phyloP scores from a whole-genome alignment of 2,329 filamentous ascomycete genomes.

The Thelonectria olida region DNA sequence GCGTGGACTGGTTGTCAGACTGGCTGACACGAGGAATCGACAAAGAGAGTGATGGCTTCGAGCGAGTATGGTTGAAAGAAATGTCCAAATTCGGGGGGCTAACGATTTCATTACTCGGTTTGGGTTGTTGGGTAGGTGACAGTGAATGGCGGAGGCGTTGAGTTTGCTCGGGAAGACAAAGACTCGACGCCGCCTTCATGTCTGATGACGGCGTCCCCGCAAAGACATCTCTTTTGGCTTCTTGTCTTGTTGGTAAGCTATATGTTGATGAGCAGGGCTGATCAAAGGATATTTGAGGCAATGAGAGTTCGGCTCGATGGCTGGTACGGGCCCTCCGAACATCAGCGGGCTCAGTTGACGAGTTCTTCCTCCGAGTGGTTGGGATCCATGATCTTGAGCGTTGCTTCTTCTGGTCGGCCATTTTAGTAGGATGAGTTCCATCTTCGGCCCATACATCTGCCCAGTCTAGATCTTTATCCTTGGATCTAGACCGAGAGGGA shows the following conservation, averaged over 20 bases:
- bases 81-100: slow-evolving; percentile 12
- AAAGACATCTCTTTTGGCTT: slow-evolving; percentile 46
- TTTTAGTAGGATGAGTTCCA: slow-evolving; percentile 30
- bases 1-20: slow-evolving; percentile 13
- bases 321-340: slow-evolving; percentile 50
- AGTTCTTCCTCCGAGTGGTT: slow-evolving; percentile 27
- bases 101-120: slow-evolving; percentile 31
- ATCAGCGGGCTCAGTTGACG: slow-evolving; percentile 32
- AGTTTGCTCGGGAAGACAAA: slow-evolving; percentile 45
- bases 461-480: slow-evolving; percentile 21
- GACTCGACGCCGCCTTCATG: slow-evolving; percentile 41
- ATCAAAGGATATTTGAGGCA: slow-evolving; percentile 50
- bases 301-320: slow-evolving; percentile 49
- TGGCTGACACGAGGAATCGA: slow-evolving; percentile 28
- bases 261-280: slow-evolving; percentile 50
- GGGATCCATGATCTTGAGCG: slow-evolving; percentile 37
- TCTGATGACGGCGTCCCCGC: slow-evolving; percentile 35
- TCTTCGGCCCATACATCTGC: slow-evolving; percentile 31
- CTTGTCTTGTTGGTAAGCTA: slow-evolving; percentile 57
- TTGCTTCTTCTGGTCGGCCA: slow-evolving; percentile 24
- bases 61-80: slow-evolving; percentile 14
- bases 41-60: slow-evolving; percentile 34
- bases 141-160: slow-evolving; percentile 33
- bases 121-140: slow-evolving; percentile 31
- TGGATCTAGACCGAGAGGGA: slow-evolving; percentile 24